These are phyloP conservation scores for Gyrodon lividus DNA, from an alignment of 768 basidiomycete genomes.

Conservation along the genomic window DNA sequence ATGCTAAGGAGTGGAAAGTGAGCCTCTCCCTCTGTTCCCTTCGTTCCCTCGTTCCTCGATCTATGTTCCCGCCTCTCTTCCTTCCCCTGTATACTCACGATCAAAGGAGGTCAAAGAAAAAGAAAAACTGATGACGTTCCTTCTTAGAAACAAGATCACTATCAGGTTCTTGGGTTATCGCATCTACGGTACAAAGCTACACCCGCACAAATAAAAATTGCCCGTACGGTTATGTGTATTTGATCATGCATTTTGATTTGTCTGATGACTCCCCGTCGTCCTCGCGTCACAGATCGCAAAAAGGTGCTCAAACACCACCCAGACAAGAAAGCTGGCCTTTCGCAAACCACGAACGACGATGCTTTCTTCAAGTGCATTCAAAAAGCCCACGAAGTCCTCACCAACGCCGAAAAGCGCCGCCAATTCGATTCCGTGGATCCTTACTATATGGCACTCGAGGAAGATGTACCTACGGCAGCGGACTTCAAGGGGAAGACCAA, in stretches of 20 bases:
- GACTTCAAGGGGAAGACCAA: constrained; percentile 55
- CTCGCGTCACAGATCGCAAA: constrained; percentile 75
- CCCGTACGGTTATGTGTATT: constrained; percentile 62
- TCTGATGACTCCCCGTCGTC: background rate
- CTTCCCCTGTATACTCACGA: background rate
- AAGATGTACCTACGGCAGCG: constrained; percentile 68
- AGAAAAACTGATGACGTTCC: constrained; percentile 6
- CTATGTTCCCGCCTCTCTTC: background rate
- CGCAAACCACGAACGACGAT: constrained; percentile 90
- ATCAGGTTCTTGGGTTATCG: constrained; percentile 93
- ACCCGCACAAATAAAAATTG: constrained; percentile 91
- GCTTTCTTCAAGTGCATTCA: constrained; percentile 99
- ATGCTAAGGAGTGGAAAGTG: constrained; percentile 99
- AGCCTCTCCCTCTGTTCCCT: constrained; percentile 21
- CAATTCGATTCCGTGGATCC: constrained; percentile 98
- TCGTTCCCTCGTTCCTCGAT: background rate
- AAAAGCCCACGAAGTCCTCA: constrained; percentile 95
- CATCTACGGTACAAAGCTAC: constrained; percentile 85
- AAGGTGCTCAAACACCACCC: constrained; percentile 99
- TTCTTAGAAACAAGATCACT: constrained; percentile 93
- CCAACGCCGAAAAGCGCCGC: constrained; percentile 79
- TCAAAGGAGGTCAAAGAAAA: background rate
- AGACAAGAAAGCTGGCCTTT: constrained; percentile 85
- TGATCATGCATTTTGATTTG: background rate
- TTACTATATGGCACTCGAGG: constrained; percentile 65